Conservation (phyloP, 345 rosid species). For the Brassica napus region DNA sequence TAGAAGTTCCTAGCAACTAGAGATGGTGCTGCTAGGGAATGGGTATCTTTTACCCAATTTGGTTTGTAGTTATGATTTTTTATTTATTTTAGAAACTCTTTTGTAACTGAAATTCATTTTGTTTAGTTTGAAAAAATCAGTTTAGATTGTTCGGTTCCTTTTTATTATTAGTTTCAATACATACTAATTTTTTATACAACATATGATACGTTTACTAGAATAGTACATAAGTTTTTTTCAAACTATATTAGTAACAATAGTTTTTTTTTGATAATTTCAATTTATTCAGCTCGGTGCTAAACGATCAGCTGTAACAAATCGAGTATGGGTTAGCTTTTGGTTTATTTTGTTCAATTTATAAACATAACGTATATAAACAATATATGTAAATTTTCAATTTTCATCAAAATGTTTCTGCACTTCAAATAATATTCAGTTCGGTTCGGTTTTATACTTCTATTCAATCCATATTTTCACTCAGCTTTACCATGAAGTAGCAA, state of each 20-base stretch:
- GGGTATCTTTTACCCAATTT: conserved; percentile 3
- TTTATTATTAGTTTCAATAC: background rate
- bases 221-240: background rate
- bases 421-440: too few species aligned
- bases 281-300: background rate
- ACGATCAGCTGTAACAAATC: background rate
- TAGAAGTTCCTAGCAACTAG: conserved; percentile 22
- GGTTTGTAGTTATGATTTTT: background rate
- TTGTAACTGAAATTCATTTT: background rate
- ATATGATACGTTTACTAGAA: background rate
- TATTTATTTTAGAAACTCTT: background rate
- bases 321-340: background rate
- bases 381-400: too few species aligned
- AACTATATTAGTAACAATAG: background rate
- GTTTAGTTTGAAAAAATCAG: background rate
- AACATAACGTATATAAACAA: background rate
- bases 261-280: background rate
- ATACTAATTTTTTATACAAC: background rate
- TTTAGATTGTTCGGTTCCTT: background rate
- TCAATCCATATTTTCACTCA: too few species aligned
- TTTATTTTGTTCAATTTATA: background rate
- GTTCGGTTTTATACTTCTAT: too few species aligned
- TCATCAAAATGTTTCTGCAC: too few species aligned
- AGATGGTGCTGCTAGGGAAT: conserved; percentile 22
- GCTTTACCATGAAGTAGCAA: too few species aligned